These are phyloP conservation scores for Pseudogymnoascus verrucosus DNA, from an alignment of 2,329 filamentous ascomycete genomes.

Conservation along the genomic window DNA sequence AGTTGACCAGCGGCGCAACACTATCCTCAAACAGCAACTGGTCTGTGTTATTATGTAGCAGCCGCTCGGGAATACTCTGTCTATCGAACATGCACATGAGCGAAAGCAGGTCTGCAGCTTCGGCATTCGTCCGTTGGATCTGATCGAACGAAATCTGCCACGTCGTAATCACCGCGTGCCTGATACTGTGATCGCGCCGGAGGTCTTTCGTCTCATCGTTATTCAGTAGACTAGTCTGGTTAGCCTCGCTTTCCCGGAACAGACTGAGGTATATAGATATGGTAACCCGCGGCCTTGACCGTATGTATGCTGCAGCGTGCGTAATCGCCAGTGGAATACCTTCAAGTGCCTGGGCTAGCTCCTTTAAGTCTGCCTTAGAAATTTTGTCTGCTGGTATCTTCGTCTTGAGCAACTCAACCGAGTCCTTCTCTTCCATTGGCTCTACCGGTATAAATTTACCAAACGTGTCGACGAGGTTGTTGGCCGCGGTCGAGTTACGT, in stretches of 20 bases:
- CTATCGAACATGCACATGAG: constrained; percentile 8
- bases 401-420: not conserved
- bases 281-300: not conserved
- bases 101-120: not conserved
- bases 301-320: constrained; percentile 14
- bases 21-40: not conserved
- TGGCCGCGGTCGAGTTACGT: not conserved
- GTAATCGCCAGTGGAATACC: constrained; percentile 14
- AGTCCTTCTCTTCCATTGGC: not conserved
- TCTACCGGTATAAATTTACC: not conserved
- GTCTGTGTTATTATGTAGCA: not conserved
- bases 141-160: constrained; percentile 12
- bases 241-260: not conserved
- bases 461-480: not conserved
- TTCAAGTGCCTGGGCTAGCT: not conserved
- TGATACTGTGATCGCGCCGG: not conserved
- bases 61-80: constrained; percentile 6
- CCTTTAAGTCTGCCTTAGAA: not conserved
- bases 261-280: constrained; percentile 4
- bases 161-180: not conserved
- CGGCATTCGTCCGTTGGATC: not conserved
- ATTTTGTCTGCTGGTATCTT: not conserved
- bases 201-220: not conserved
- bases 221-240: not conserved
- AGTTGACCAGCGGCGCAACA: not conserved